Base-by-base conservation (phyloP, 225 moss, liverwort and hornwort species). In the Climacium dendroides region DNA sequence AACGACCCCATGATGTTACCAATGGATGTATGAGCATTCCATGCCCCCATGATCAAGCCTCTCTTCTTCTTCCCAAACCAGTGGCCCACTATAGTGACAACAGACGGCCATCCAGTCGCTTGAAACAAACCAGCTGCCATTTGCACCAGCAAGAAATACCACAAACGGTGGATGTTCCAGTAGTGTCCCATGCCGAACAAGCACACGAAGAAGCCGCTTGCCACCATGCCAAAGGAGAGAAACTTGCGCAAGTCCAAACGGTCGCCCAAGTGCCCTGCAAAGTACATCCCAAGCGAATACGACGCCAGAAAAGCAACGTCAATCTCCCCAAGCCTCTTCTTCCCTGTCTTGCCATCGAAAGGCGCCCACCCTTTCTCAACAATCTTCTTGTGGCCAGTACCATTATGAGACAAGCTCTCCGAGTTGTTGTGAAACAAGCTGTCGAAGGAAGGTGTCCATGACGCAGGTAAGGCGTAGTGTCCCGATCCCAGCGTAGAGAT, bases 11-110 rank as follows among this genome's bases (percentile, higher is more conserved):
- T 3, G 70, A 98, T 98, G 41, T 98, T 98, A 1, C 98, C 98
- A 11, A 95, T 77, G 6, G 96, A 96, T 3, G 98, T 98, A 55
- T 98, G 96, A 23, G 96, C 98, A 85, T 98, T 98, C 98, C 98
- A 98, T 19, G 97, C 45, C 12, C 98, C 98, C 98, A 98, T 96
- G 37, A 98, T 96, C 58, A 98, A 39, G 3, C 98, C 98, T 61
- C 98, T 87, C 74, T 88, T 90, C 84, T 92, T 90, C 93, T 93
- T 96, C 13, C 96, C 96, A 24, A 96, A 96, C 98, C 98, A 98
- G 86, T 96, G 92, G 15, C 96, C 94, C 41, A 98, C 90, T 8
- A 96, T 89, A 29, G 98, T 91, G 19, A 98, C 98, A 13, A 98
- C 98, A 0, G 95, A 92, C 12, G 98, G 98, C 98, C 98, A 98